Evolutionary conservation across 331 rosid species (phyloP).

Genomic region (Rhamnella rubrinervis): DNA sequence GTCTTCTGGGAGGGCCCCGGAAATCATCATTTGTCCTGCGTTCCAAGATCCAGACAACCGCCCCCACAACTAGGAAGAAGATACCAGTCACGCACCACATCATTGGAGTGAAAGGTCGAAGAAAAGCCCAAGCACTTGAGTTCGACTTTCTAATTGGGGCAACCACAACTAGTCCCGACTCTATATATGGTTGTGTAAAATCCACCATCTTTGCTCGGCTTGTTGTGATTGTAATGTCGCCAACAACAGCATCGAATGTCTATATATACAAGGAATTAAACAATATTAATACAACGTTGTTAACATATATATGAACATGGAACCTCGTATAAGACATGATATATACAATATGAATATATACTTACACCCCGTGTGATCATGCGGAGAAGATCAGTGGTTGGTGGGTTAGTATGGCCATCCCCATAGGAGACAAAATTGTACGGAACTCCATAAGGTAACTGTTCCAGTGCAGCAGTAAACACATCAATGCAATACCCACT

Average conservation of each 20-base stretch:
- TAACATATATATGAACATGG: not conserved
- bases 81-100: constrained; percentile 64
- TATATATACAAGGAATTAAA: constrained; percentile 9
- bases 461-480: constrained; percentile 30
- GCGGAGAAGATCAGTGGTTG: constrained; percentile 17
- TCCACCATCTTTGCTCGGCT: constrained; percentile 65
- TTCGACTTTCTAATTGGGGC: constrained; percentile 55
- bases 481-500: constrained; percentile 55
- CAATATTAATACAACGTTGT: not conserved
- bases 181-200: constrained; percentile 71
- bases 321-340: not conserved
- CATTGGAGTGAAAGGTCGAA: constrained; percentile 59
- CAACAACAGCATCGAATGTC: constrained; percentile 59
- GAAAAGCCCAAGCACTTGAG: constrained; percentile 72
- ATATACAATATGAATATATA: not conserved
- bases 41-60: constrained; percentile 69
- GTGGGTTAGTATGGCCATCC: constrained; percentile 25
- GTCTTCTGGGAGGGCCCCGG: constrained; percentile 54
- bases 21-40: constrained; percentile 55
- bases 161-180: constrained; percentile 63
- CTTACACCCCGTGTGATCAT: constrained; percentile 46
- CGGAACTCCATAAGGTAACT: constrained; percentile 27
- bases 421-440: constrained; percentile 28
- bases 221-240: constrained; percentile 65
- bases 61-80: constrained; percentile 55